A percentile compares a stretch with the other conserved stretches of the same genome.
Conservation (phyloP, 306 rosid genomes). For the Inga laurina region DNA sequence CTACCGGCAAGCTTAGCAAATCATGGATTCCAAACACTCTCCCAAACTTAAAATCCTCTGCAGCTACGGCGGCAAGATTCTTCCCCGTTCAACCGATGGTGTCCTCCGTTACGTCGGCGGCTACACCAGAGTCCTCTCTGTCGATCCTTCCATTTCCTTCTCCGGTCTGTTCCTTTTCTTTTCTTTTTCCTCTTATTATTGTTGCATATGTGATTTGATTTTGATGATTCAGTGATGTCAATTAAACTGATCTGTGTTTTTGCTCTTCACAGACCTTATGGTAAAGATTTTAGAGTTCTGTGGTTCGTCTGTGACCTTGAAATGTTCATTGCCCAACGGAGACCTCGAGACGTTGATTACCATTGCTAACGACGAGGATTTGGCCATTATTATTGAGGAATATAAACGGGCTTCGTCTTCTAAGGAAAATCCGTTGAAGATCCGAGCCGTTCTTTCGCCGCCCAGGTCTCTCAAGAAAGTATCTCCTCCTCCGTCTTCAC, state of each 20-base stretch:
- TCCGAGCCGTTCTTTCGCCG: slow-evolving; percentile 66
- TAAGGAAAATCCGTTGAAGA: slow-evolving; percentile 52
- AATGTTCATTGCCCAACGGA: slow-evolving; percentile 74
- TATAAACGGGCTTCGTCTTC: slow-evolving; percentile 64
- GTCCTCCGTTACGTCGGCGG: slow-evolving; percentile 89
- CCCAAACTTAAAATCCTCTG: slow-evolving; percentile 60
- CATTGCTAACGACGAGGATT: slow-evolving; percentile 71
- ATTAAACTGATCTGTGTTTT: background rate
- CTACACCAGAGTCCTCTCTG: slow-evolving; percentile 78
- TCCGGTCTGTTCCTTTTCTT: slow-evolving; percentile 51
- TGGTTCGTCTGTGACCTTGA: slow-evolving; percentile 64
- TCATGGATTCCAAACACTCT: slow-evolving; percentile 44
- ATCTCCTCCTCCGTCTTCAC: slow-evolving; percentile 51
- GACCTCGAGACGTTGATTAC: slow-evolving; percentile 85
- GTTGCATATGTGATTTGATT: too few relatives aligned
- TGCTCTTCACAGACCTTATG: slow-evolving; percentile 59
- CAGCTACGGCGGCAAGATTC: slow-evolving; percentile 90
- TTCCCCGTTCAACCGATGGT: slow-evolving; percentile 73
- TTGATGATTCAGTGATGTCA: background rate
- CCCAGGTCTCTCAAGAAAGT: slow-evolving; percentile 51
- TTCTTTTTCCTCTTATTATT: background rate
- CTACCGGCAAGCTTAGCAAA: background rate
- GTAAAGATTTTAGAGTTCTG: slow-evolving; percentile 74
- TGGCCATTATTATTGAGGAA: slow-evolving; percentile 63
- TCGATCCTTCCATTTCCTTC: slow-evolving; percentile 58